These are phyloP conservation scores for Pichia rugopelliculosa DNA, from an alignment of 805 yeast species.

Conservation along the genomic window DNA sequence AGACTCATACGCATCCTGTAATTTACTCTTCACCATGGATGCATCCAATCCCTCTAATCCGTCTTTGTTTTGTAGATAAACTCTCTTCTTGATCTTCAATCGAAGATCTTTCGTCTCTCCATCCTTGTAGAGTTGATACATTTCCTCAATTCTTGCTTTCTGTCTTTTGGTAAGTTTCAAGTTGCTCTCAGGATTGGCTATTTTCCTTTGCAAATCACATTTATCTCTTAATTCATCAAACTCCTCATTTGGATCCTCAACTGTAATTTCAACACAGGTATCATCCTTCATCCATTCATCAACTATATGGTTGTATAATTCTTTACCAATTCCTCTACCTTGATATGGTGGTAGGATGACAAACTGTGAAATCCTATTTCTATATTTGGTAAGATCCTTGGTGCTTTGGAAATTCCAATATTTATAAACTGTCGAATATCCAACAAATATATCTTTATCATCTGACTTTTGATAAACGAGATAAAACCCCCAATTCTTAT, in stretches of 20 bases:
- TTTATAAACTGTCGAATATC: slow-evolving; percentile 77
- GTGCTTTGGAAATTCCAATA: slow-evolving; percentile 64
- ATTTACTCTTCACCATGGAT: slow-evolving; percentile 52
- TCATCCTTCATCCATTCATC: slow-evolving; percentile 48
- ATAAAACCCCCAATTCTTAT: slow-evolving; percentile 75
- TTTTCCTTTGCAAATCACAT: slow-evolving; percentile 55
- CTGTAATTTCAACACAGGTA: slow-evolving; percentile 61
- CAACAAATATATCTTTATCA: slow-evolving; percentile 46
- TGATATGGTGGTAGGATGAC: slow-evolving; percentile 81
- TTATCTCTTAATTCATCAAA: slow-evolving; percentile 89
- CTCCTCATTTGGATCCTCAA: slow-evolving; percentile 90
- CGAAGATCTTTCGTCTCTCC: slow-evolving; percentile 27
- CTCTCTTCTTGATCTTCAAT: slow-evolving; percentile 61
- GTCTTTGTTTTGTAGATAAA: slow-evolving; percentile 74
- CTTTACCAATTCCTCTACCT: slow-evolving; percentile 61
- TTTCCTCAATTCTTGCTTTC: slow-evolving; percentile 67
- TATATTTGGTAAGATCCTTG: slow-evolving; percentile 34
- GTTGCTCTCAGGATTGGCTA: slow-evolving; percentile 27
- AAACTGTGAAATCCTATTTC: slow-evolving; percentile 84
- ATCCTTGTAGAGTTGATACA: slow-evolving; percentile 36
- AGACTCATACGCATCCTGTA: slow-evolving; percentile 33
- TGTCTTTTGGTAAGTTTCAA: slow-evolving; percentile 54
- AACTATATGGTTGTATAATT: slow-evolving; percentile 51
- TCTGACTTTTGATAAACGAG: slow-evolving; percentile 35
- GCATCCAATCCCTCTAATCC: slow-evolving; percentile 57